These are phyloP conservation scores for Erodium texanum DNA, from an alignment of 441 rosid genomes.

Conservation along the genomic window DNA sequence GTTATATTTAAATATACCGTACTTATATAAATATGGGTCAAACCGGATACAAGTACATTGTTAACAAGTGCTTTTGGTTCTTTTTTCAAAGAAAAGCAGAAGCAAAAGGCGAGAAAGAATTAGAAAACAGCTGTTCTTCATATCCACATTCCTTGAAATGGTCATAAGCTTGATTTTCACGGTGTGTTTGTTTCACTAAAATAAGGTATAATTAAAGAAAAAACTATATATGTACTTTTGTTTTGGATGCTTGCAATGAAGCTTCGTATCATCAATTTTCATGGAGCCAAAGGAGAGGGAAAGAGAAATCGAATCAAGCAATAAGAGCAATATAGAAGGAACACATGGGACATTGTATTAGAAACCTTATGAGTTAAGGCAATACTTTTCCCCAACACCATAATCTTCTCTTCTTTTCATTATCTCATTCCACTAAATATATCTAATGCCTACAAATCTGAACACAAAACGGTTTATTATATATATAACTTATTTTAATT, in stretches of 20 bases:
- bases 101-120: background rate
- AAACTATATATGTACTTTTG: background rate
- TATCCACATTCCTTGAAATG: background rate
- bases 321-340: background rate
- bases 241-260: slow-evolving; percentile 6
- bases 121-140: background rate
- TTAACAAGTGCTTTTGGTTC: background rate
- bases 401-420: background rate
- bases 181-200: background rate
- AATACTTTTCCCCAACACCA: background rate
- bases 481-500: too few species aligned
- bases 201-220: background rate
- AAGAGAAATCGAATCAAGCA: background rate
- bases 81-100: background rate
- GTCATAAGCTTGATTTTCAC: background rate
- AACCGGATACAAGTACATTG: too few species aligned
- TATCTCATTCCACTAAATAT: background rate
- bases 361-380: background rate
- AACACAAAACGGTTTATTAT: too few species aligned
- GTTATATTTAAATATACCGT: too few species aligned
- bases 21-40: too few species aligned
- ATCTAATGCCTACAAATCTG: too few species aligned
- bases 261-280: background rate
- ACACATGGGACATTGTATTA: background rate
- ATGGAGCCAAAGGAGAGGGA: too few species aligned